Base-by-base conservation (phyloP, 192 early-diverging fungal genomes). In the Entomortierella chlamydospora region DNA sequence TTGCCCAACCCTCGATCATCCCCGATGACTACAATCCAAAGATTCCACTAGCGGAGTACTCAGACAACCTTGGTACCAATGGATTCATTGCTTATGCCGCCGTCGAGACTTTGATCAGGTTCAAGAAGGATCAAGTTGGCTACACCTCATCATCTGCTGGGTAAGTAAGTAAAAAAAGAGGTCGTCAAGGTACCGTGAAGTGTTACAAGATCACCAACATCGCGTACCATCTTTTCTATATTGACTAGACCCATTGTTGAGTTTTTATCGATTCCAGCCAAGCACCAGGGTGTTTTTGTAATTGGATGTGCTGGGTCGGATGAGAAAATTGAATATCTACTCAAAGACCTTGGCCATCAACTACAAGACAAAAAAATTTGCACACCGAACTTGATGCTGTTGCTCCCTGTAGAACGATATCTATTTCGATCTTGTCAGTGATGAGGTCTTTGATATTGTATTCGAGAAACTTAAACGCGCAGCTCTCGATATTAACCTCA, bases 251-350 rank as follows among this genome's bases (percentile, higher is more conserved):
- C 92, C 0, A 90, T 94, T n/a, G 95, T 83, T 70, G 84, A 77
- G 39, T 31, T 86, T 3, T 83, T 93, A 9, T 93, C 93, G 54
- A 94, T 95, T 68, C 82, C 96, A 30, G 94, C 89, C 51, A 95
- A 94, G 70, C 83, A 83, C 15, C 82, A 85, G 33, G 96, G 95
- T 7, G 86, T 91, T 54, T 83, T 77, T n/a, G 95, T 98, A 4
- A 87, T 98, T 45, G 97, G 94, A 29, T 88, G 88, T 28, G 94
- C 94, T 13, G 94, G 95, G 8, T 86, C 88, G 2, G 94, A 96
- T 69, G 93, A 95, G 2, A 98, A 98, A 73, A 90, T 93, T n/a
- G 84, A 76, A n/a, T 89, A 86, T 65, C 84, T 96, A n/a, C 85
- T 86, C 62, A 80, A 86, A 6, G 85, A 86, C 41, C 70, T 91